These are phyloP conservation scores for Teunomyces lycoperdinae DNA, from an alignment of 805 yeast species.

Conservation along the genomic window DNA sequence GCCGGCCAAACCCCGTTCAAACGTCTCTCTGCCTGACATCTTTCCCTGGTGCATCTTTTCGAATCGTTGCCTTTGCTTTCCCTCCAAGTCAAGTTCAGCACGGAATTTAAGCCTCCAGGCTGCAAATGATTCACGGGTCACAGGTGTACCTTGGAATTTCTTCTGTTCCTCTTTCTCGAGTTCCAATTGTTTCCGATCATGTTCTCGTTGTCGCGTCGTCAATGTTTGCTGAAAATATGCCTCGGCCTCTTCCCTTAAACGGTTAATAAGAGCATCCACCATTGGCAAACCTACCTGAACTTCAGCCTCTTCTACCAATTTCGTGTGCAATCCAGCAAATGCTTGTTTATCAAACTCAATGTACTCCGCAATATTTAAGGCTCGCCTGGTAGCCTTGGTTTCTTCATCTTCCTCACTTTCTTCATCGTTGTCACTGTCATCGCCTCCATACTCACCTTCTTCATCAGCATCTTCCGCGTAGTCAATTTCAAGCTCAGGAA, in stretches of 20 bases:
- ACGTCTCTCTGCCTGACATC: slow-evolving; percentile 84
- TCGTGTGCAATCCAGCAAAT: slow-evolving; percentile 34
- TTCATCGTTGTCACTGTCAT: slow-evolving; percentile 32
- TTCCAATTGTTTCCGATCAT: slow-evolving; percentile 56
- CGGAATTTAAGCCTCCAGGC: slow-evolving; percentile 75
- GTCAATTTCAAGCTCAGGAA: slow-evolving; percentile 54
- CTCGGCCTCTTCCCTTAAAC: slow-evolving; percentile 82
- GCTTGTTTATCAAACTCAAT: slow-evolving; percentile 56
- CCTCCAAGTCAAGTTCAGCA: slow-evolving; percentile 67
- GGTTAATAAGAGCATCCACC: slow-evolving; percentile 73
- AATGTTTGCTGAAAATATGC: slow-evolving; percentile 58
- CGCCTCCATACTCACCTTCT: slow-evolving; percentile 24
- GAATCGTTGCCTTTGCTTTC: slow-evolving; percentile 50
- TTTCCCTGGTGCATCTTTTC: slow-evolving; percentile 66
- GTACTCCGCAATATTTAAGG: slow-evolving; percentile 54
- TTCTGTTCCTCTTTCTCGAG: slow-evolving; percentile 82
- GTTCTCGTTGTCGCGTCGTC: slow-evolving; percentile 48
- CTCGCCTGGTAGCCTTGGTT: slow-evolving; percentile 28
- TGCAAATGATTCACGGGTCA: slow-evolving; percentile 70
- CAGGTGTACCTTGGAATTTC: slow-evolving; percentile 88
- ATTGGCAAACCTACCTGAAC: slow-evolving; percentile 90
- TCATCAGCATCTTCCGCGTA: slow-evolving; percentile 24
- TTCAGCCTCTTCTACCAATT: slow-evolving; percentile 59
- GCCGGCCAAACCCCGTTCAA: slow-evolving; percentile 83
- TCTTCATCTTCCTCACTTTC: slow-evolving; percentile 45